phyloP scores from a whole-genome alignment of 345 rosid genomes.

The Boechera divaricarpa region DNA sequence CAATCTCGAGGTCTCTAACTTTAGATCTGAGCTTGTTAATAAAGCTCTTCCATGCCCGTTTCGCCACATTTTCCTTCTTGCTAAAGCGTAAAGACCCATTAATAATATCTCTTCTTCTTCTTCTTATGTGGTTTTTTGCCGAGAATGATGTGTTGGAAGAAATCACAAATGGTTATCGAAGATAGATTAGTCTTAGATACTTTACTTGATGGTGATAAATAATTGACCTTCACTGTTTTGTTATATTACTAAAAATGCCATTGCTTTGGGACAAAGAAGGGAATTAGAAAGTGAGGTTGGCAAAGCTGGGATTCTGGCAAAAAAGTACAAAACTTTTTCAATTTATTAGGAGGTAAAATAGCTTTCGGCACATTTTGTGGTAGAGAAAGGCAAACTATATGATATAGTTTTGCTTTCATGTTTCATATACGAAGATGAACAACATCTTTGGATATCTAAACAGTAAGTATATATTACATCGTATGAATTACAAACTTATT shows the following conservation, averaged over 20 bases:
- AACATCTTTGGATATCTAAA: neutral
- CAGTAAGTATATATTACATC: neutral
- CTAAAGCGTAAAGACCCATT: slow-evolving; percentile 50
- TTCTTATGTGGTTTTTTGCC: neutral
- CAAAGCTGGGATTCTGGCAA: slow-evolving; percentile 7
- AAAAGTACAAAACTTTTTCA: too few relatives aligned
- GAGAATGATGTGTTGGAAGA: slow-evolving; percentile 11
- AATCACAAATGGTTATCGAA: slow-evolving; percentile 8
- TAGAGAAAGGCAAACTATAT: too few relatives aligned
- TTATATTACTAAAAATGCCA: neutral
- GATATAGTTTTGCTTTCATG: neutral
- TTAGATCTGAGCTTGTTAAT: slow-evolving; percentile 49
- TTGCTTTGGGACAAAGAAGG: slow-evolving; percentile 18
- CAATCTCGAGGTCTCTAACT: slow-evolving; percentile 46
- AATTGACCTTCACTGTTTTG: neutral
- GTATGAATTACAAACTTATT: slow-evolving; percentile 8
- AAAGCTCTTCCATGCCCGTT: slow-evolving; percentile 60
- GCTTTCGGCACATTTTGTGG: slow-evolving; percentile 9
- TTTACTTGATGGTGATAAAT: slow-evolving; percentile 10
- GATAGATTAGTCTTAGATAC: slow-evolving; percentile 11
- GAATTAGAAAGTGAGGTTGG: slow-evolving; percentile 15
- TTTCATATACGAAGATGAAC: neutral
- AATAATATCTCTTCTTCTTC: neutral
- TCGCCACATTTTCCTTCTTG: slow-evolving; percentile 62
- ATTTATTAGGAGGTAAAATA: neutral